Conservation (phyloP, 2,329 filamentous ascomycete genomes). For the Huntiella abstrusa region DNA sequence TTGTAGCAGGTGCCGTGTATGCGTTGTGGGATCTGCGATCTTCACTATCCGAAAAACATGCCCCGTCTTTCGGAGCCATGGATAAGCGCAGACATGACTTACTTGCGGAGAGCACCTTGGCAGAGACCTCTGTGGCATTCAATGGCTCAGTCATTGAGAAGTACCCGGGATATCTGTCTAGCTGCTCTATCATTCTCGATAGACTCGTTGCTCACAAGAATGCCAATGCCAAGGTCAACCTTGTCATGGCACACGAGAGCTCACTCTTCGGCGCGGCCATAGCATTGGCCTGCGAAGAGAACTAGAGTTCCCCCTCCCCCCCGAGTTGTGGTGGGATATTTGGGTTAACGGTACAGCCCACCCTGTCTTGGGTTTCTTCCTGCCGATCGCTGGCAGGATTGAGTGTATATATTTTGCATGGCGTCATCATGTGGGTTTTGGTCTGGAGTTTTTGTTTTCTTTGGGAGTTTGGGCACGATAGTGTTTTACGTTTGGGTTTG, state of each 20-base stretch:
- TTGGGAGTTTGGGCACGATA: too few relatives aligned
- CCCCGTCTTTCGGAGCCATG: constrained; percentile 18
- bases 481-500: too few relatives aligned
- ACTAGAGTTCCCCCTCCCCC: too few relatives aligned
- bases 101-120: constrained; percentile 30
- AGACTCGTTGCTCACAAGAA: constrained; percentile 30
- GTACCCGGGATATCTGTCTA: constrained; percentile 47
- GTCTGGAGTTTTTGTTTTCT: too few relatives aligned
- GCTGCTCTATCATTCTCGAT: constrained; percentile 45
- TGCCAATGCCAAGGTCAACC: constrained; percentile 27
- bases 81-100: constrained; percentile 23
- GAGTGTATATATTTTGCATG: too few relatives aligned
- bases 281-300: constrained; percentile 30
- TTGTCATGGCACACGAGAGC: constrained; percentile 55
- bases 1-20: constrained; percentile 39
- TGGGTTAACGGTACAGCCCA: too few relatives aligned
- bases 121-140: constrained; percentile 47
- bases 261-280: constrained; percentile 60
- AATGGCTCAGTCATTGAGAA: constrained; percentile 66
- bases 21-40: constrained; percentile 38
- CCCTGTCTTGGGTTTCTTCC: too few relatives aligned
- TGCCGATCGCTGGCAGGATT: too few relatives aligned
- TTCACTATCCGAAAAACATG: constrained; percentile 22
- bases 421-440: too few relatives aligned
- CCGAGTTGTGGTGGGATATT: too few relatives aligned